These are phyloP conservation scores for Remersonia thermophila DNA, from an alignment of 2,329 filamentous ascomycete species.

Conservation along the genomic window DNA sequence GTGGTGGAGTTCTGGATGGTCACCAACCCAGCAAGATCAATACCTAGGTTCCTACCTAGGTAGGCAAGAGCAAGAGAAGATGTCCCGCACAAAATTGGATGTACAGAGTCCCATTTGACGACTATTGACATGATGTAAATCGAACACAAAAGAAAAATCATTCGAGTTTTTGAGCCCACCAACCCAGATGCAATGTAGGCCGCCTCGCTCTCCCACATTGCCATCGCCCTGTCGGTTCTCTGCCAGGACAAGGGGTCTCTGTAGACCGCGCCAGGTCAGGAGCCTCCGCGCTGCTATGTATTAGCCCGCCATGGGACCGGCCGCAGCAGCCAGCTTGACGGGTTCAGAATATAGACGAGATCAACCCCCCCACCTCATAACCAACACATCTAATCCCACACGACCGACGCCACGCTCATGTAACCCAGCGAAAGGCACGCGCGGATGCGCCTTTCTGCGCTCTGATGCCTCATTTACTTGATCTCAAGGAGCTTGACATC, in stretches of 20 bases:
- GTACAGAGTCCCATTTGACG: not conserved
- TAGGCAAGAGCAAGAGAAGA: not conserved
- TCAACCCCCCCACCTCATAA: not conserved
- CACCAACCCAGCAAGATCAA: no score
- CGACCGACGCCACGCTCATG: slow-evolving; percentile 12
- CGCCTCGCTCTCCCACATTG: slow-evolving; percentile 20
- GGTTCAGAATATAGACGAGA: slow-evolving; percentile 5
- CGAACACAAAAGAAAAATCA: slow-evolving; percentile 14
- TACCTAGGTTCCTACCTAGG: no score
- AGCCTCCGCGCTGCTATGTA: slow-evolving; percentile 26
- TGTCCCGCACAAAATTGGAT: no score
- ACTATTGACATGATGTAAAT: slow-evolving; percentile 3
- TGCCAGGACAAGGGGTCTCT: slow-evolving; percentile 25
- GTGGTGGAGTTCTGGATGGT: no score
- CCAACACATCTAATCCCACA: slow-evolving; percentile 4
- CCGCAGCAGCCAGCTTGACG: not conserved
- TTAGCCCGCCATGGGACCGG: no score
- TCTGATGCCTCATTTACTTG: slow-evolving; percentile 45
- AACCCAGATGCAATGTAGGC: slow-evolving; percentile 36
- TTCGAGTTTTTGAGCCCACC: slow-evolving; percentile 32
- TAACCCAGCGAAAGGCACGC: slow-evolving; percentile 2
- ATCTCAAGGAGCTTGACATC: slow-evolving; percentile 80
- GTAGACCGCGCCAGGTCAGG: slow-evolving; percentile 34
- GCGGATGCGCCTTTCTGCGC: not conserved
- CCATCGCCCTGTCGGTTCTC: slow-evolving; percentile 35